These are phyloP conservation scores for Pleurotus tuoliensis DNA, from an alignment of 768 basidiomycete genomes.

Conservation along the genomic window DNA sequence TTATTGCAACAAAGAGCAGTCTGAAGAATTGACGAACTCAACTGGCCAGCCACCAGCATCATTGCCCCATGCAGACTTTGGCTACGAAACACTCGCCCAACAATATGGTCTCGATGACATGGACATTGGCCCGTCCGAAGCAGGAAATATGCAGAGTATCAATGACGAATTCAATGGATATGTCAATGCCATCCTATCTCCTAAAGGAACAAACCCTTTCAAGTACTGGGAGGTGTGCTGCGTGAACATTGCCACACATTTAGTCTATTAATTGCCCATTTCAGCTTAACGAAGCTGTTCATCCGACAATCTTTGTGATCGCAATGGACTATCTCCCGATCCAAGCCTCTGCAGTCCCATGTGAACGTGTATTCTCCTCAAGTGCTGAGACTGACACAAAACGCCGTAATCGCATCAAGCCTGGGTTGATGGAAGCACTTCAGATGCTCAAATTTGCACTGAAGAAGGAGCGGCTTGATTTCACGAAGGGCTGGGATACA, in stretches of 20 bases:
- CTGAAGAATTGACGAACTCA: too few relatives aligned
- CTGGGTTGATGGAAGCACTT: constrained; percentile 16
- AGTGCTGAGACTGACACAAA: constrained; percentile 11
- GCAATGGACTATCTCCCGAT: constrained; percentile 11
- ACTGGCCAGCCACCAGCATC: too few relatives aligned
- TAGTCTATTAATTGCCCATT: background rate
- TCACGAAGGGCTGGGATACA: constrained; percentile 7
- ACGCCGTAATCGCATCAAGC: constrained; percentile 10
- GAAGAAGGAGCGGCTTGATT: constrained; percentile 11
- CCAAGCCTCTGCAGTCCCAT: constrained; percentile 16
- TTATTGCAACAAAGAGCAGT: background rate
- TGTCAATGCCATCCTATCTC: background rate
- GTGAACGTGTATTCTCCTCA: constrained; percentile 17
- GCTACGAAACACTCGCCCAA: background rate
- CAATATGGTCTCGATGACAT: constrained; percentile 7
- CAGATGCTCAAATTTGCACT: constrained; percentile 15
- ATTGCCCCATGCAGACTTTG: background rate
- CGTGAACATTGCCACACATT: background rate
- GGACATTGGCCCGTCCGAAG: background rate
- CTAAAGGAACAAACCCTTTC: background rate
- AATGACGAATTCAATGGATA: constrained; percentile 2
- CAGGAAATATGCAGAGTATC: background rate
- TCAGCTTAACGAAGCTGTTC: background rate
- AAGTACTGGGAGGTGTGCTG: constrained; percentile 3
- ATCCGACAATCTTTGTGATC: background rate